phyloP scores from a whole-genome alignment of 139 green algal species.

The Chlorella sp. region DNA sequence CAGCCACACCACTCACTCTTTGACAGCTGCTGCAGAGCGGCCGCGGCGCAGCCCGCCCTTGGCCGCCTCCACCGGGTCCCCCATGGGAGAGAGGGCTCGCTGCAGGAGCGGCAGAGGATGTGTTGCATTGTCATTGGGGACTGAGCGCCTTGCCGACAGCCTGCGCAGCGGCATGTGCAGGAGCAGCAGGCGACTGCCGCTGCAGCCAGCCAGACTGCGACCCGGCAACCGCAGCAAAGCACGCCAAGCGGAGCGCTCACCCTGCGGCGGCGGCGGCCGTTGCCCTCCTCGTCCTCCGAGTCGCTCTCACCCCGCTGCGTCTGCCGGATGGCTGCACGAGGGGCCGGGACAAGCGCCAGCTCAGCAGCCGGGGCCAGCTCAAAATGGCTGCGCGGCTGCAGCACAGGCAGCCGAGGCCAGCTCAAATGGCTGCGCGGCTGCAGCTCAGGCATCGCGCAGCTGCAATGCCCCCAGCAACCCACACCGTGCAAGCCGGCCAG shows the following conservation, averaged over 20 bases:
- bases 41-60: conserved; percentile 10
- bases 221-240: background rate
- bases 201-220: background rate
- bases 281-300: background rate
- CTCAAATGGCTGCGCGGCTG: no score
- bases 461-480: background rate
- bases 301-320: conserved; percentile 5
- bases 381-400: no score
- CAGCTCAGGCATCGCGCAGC: no score
- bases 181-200: background rate
- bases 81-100: background rate
- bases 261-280: background rate
- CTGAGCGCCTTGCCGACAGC: background rate
- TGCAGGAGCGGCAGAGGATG: background rate
- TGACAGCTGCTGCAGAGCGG: conserved; percentile 2
- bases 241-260: background rate
- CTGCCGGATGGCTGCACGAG: background rate
- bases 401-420: no score
- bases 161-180: background rate
- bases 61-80: background rate
- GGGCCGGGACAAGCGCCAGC: no score
- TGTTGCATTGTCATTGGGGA: background rate
- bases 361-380: no score
- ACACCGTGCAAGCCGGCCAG: background rate
- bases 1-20: conserved; percentile 15